Evolutionary conservation across 805 yeast genomes (phyloP), one percentile per base, ranked within the genome.

Genomic region (Sugiyamaella lignohabitans): DNA sequence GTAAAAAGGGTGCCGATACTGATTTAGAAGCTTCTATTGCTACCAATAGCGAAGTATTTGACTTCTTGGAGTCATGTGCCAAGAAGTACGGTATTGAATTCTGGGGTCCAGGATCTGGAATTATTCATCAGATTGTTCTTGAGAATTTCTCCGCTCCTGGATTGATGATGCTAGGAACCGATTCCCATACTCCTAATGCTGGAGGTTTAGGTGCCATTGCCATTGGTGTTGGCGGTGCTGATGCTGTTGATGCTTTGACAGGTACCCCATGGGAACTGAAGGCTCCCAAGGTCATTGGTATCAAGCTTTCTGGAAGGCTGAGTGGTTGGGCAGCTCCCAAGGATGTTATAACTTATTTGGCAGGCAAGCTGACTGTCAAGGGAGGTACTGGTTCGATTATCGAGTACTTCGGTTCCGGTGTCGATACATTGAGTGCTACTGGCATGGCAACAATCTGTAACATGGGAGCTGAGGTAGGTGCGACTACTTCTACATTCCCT

Each of bases 381-480:
- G 98, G 98, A 67, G 98, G 98, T 68, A 93, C 98, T 46, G 98
- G 98, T 54, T 81, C 74, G 66, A 88, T 93, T 61, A 89, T 93
- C 44, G 98, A 93, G 72, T 93, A 93, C 73, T 91, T 87, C 63
- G 98, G 98, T 63, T 87, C 82, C 46, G 98, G 98, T 72, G 95
- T 88, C 40, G 73, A 82, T 52, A 72, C 84, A 46, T 78, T 93
- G 60, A 83, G 95, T 20, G 87, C 96, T 73, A 93, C 98, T 30
- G 98, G 98, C 73, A 93, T 93, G 98, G 98, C 95, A 52, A 93
- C 98, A 51, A 91, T 93, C 67, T 91, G 98, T 78, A 93, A 93
- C 70, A 93, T 93, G 98, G 98, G 98, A 66, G 98, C 98, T 46
- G 98, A 93, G 72, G 88, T 93, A 49, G 98, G 98, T 69, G 98